These are phyloP conservation scores for Leucocoprinus birnbaumii DNA, from an alignment of 768 basidiomycete species.

Conservation along the genomic window DNA sequence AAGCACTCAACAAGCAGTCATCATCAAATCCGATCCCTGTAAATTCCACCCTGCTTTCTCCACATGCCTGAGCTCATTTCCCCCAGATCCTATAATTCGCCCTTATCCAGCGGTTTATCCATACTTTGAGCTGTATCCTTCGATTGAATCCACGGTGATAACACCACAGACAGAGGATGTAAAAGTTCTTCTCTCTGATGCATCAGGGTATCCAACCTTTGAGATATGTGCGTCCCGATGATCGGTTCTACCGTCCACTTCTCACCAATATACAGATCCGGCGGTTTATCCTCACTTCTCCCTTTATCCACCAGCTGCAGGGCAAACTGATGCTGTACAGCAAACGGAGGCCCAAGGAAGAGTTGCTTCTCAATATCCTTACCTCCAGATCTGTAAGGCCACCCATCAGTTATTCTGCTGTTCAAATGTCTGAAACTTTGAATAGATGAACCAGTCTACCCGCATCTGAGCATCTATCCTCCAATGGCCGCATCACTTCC, in stretches of 20 bases:
- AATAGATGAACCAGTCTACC: slow-evolving; percentile 6
- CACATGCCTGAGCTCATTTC: neutral
- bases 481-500: neutral
- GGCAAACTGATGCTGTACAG: neutral
- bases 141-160: neutral
- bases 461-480: slow-evolving; percentile 1
- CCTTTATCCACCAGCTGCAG: slow-evolving; percentile 28
- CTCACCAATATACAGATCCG: slow-evolving; percentile 25
- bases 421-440: neutral
- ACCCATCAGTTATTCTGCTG: too few species aligned
- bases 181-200: neutral
- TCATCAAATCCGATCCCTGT: neutral
- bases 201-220: slow-evolving; percentile 11
- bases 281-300: slow-evolving; percentile 37
- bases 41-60: neutral
- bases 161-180: neutral
- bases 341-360: neutral
- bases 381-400: slow-evolving; percentile 5
- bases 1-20: neutral
- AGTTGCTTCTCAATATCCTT: neutral
- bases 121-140: slow-evolving; percentile 22
- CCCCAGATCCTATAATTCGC: slow-evolving; percentile 16
- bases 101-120: slow-evolving; percentile 18
- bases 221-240: slow-evolving; percentile 10
- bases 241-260: neutral